Base-by-base conservation (phyloP, 208 protist species). In the Strigomonas galati region DNA sequence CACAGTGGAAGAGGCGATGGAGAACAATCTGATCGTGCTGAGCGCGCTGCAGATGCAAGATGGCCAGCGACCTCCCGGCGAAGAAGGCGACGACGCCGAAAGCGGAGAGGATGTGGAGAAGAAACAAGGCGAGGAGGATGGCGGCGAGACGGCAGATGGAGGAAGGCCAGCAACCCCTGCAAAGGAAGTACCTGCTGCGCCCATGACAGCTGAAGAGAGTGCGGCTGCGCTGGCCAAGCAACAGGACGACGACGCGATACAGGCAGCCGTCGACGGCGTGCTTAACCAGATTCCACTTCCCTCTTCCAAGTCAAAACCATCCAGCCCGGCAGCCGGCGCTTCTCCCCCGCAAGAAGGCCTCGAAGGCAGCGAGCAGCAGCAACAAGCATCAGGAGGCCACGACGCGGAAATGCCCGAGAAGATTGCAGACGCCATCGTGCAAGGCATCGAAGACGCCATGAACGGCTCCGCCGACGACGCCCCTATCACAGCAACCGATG, bases 11-110 rank as follows among this genome's bases (percentile, higher is more conserved):
- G 83, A 91, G 32, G 85, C 84, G 21, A 74, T 89, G 59, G 83
- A 94, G 72, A 89, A 82, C 40, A 91, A 94, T 65, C 76, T 76
- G 46, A 75, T 91, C 28, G 74, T 74, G 32, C 62, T 91, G 4
- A 79, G 84, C 23, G 72, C 80, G 26, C 53, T 91, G 19, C 79
- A 87, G 65, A 61, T 70, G 14, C 60, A 51, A 23, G 67, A 26
- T 7, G 10, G 62, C 26, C 15, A 19, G 23, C 6, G 2, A 27
- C 15, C 26, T 21, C 26, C 17, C 30, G 30, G 19, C 6, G 30
- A 60, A 12, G 10, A 37, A 3, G 35, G 46, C 35, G 21, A 62
- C 19, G 35, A 46, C 21, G 35, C 10, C 7, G 35, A 62, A 3
- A 46, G 3, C 19, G 35, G 23, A 7, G 35, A 62, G 12, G 35